Evolutionary conservation across 2,329 filamentous ascomycete species (phyloP), one percentile per base, ranked within the genome.

Genomic region (Xylariaceae sp.): DNA sequence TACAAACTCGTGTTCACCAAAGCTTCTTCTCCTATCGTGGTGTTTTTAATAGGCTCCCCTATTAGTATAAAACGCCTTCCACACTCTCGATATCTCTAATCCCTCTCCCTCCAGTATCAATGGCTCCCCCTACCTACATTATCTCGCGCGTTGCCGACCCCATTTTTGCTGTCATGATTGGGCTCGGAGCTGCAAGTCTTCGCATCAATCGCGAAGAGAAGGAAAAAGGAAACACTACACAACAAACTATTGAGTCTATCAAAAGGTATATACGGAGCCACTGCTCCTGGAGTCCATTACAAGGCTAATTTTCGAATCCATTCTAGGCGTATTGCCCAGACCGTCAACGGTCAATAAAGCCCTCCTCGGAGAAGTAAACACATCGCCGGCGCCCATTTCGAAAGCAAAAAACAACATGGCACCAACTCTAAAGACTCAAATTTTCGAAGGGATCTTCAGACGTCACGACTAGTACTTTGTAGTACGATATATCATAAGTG

Each of bases 161-260:
- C 16, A 71, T 82, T 27, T 82, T 82, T 42, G 79, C 76, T 32
- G 56, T 82, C 12, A 59, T 73, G 45, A 80, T 82, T 42, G 79
- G 79, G 16, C 54, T 80, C 22, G 71, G 72, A 20, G 79, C 79
- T 2, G 76, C 79, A 21, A 74, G 66, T 8, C 73, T 72, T 35
- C 72, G 79, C 50, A 80, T 82, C 67, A 80, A 75, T 53, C 77
- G 79, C 29, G 79, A 82, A 56, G 76, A 79, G 53, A 77, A 77
- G 61, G 74, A 74, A 40, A 78, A 79, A 63, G 79, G 79, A 42
- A 74, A 62, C 55, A 75, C 72, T 3, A 72, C 71, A 3, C 64
- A 70, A 37, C 66, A 81, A 52, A 80, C 73, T 0, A 59, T 80
- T 37, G 66, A 73, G 16, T 68, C 69, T 43, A 66, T 65, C 10